phyloP scores from a whole-genome alignment of 495 filamentous ascomycete genomes.

The Cercophora sp. region DNA sequence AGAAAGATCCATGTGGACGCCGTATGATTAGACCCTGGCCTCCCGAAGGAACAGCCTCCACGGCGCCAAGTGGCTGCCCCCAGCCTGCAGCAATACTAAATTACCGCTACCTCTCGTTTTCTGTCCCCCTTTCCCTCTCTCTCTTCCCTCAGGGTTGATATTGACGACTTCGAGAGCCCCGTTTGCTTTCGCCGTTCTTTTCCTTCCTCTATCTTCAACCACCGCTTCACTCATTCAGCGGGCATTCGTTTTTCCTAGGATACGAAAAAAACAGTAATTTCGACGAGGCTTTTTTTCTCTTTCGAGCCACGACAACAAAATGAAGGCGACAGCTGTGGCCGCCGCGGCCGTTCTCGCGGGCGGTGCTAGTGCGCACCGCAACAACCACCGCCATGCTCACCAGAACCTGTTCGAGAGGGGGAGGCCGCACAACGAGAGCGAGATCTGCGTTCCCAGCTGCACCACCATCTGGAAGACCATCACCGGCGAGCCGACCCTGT shows the following conservation, averaged over 20 bases:
- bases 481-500: constrained; percentile 58
- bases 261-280: constrained; percentile 25
- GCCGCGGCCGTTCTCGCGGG: constrained; percentile 63
- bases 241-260: constrained; percentile 64
- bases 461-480: constrained; percentile 59
- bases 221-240: constrained; percentile 98
- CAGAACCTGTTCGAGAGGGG: constrained; percentile 54
- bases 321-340: constrained; percentile 70
- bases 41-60: constrained; percentile 16
- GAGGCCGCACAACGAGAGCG: constrained; percentile 36
- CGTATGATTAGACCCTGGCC: constrained; percentile 15
- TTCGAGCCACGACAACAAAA: constrained; percentile 31
- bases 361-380: constrained; percentile 51
- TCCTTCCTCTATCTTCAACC: constrained; percentile 46
- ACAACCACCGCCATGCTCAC: constrained; percentile 59
- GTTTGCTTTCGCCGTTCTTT: constrained; percentile 47
- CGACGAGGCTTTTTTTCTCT: not conserved
- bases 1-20: constrained; percentile 10
- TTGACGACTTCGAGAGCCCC: constrained; percentile 50
- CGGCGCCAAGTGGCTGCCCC: constrained; percentile 24
- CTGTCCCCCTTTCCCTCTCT: constrained; percentile 34
- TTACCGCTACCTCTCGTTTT: constrained; percentile 21
- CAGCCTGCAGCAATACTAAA: constrained; percentile 20
- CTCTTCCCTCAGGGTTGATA: constrained; percentile 44
- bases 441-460: constrained; percentile 57